Evolutionary conservation across 768 basidiomycete species (phyloP).

Genomic region (Lactifluus volemus): DNA sequence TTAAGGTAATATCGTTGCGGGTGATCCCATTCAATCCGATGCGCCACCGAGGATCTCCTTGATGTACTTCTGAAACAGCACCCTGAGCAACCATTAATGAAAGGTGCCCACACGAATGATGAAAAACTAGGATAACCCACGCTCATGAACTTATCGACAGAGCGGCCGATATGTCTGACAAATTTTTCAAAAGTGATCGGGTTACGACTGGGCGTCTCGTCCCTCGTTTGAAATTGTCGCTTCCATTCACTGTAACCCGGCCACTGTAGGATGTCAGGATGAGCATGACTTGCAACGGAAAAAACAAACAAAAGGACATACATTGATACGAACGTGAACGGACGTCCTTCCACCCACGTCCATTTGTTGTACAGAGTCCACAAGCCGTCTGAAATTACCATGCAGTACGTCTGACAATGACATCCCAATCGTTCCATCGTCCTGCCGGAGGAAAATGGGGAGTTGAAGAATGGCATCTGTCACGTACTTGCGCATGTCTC

Average conservation of each 20-base stretch:
- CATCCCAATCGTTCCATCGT: slow-evolving; percentile 16
- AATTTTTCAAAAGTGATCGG: slow-evolving; percentile 17
- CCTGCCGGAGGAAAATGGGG: slow-evolving; percentile 19
- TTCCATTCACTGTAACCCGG: slow-evolving; percentile 18
- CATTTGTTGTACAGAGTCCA: slow-evolving; percentile 8
- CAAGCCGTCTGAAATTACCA: slow-evolving; percentile 15
- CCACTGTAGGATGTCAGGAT: slow-evolving; percentile 8
- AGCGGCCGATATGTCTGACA: slow-evolving; percentile 18
- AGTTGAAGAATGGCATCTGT: slow-evolving; percentile 14
- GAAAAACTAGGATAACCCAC: background rate
- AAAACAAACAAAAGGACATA: background rate
- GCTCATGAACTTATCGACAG: slow-evolving; percentile 16
- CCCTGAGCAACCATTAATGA: background rate
- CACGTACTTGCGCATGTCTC: slow-evolving; percentile 18
- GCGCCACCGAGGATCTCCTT: slow-evolving; percentile 14
- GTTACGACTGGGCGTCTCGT: slow-evolving; percentile 15
- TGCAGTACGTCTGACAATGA: slow-evolving; percentile 13
- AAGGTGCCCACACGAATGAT: background rate
- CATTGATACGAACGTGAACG: slow-evolving; percentile 17
- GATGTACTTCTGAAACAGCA: slow-evolving; percentile 5
- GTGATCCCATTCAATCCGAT: slow-evolving; percentile 16
- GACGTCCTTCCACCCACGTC: slow-evolving; percentile 17
- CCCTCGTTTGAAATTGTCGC: slow-evolving; percentile 20
- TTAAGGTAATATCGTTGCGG: slow-evolving; percentile 11
- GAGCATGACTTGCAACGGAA: background rate